Conservation (phyloP, 1,284 basidiomycete genomes). For the Malassezia pachydermatis region DNA sequence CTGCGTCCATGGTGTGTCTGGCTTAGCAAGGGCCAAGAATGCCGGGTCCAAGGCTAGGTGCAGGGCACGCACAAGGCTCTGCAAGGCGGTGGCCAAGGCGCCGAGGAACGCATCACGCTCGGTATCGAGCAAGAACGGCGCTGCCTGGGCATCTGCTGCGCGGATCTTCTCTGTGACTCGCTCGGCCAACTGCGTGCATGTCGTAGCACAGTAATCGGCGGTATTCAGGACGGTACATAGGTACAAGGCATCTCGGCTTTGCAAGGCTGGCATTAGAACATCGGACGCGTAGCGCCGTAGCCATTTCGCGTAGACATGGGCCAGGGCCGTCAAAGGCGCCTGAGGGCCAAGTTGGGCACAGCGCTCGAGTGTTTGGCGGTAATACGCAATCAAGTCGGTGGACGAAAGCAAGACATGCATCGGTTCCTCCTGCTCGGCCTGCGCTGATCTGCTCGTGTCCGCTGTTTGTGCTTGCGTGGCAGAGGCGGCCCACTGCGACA, state of each 20-base stretch:
- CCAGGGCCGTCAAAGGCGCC: constrained; percentile 37
- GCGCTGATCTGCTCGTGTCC: too few relatives aligned
- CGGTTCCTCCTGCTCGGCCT: constrained; percentile 41
- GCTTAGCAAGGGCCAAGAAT: constrained; percentile 39
- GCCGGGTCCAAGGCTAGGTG: constrained; percentile 33
- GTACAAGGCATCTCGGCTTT: constrained; percentile 47
- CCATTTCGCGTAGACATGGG: constrained; percentile 69
- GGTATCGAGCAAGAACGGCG: constrained; percentile 61
- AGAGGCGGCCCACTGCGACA: constrained; percentile 16
- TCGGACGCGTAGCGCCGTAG: constrained; percentile 79
- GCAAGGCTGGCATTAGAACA: constrained; percentile 60
- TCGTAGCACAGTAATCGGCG: constrained; percentile 91
- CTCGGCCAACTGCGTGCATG: constrained; percentile 83
- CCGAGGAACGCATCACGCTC: constrained; percentile 70
- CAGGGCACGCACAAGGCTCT: constrained; percentile 29
- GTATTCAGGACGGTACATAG: constrained; percentile 72
- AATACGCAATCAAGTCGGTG: constrained; percentile 94
- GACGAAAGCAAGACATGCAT: constrained; percentile 72
- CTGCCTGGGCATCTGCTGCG: constrained; percentile 61
- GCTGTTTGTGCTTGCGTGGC: constrained; percentile 55
- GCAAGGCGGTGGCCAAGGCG: constrained; percentile 30
- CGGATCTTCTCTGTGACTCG: constrained; percentile 72
- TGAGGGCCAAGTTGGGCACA: constrained; percentile 58
- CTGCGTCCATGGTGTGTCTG: constrained; percentile 30
- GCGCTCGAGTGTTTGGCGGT: constrained; percentile 85